phyloP scores from a whole-genome alignment of 345 rosid genomes.

The Ailanthus altissimus region DNA sequence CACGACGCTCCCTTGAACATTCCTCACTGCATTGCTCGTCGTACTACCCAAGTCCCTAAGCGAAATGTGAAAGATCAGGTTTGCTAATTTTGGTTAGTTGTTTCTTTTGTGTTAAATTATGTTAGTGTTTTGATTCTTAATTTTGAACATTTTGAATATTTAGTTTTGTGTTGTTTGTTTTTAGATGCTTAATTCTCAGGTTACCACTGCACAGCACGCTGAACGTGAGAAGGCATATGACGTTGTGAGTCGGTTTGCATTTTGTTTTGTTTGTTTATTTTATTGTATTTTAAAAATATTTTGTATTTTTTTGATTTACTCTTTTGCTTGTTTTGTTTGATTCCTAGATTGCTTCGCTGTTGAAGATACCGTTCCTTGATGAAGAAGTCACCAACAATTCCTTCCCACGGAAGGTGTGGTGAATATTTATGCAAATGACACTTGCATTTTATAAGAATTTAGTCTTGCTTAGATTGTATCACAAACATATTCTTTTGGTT shows the following conservation, averaged over 20 bases:
- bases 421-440: not conserved
- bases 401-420: conserved; percentile 70
- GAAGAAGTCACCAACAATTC: conserved; percentile 71
- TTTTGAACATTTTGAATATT: not conserved
- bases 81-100: not conserved
- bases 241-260: conserved; percentile 48
- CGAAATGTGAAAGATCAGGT: conserved; percentile 76
- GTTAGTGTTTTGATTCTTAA: not conserved
- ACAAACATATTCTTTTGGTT: not conserved
- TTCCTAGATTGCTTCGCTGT: conserved; percentile 65
- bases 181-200: conserved; percentile 80
- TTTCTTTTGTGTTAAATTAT: not conserved
- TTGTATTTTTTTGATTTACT: conserved; percentile 8
- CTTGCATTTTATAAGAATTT: not conserved
- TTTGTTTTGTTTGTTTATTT: not conserved
- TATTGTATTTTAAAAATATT: not conserved
- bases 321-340: conserved; percentile 5
- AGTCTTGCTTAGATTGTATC: not conserved
- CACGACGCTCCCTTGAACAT: conserved; percentile 70
- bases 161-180: conserved; percentile 5
- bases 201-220: conserved; percentile 69
- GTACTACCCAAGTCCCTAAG: conserved; percentile 46
- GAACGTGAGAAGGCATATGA: conserved; percentile 89
- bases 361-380: conserved; percentile 85
- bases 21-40: conserved; percentile 86